Percentiles rank a stretch among this genome's conserved stretches.
Conservation (phyloP, 164 flowering plant genomes). For the Platanus orientalis region DNA sequence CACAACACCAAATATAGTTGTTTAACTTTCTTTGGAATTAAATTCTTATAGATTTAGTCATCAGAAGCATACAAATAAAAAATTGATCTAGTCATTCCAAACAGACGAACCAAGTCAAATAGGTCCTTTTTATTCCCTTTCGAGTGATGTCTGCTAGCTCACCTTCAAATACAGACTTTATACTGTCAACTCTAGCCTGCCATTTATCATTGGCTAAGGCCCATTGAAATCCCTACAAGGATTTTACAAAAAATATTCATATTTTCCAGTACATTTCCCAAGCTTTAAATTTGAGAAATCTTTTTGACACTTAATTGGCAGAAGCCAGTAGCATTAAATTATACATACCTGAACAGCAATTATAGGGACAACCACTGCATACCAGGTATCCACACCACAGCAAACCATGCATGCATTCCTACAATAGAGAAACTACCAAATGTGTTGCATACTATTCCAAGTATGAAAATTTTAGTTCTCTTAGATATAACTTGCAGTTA, state of each 20-base stretch:
- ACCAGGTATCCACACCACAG: constrained; percentile 80
- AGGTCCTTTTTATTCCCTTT: background rate
- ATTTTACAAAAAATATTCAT: background rate
- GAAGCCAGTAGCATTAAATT: background rate
- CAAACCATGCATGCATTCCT: constrained; percentile 99
- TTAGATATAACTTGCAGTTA: constrained; percentile 5
- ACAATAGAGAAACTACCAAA: constrained; percentile 21
- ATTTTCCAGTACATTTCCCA: background rate
- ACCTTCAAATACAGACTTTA: constrained; percentile 92
- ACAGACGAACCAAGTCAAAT: constrained; percentile 4
- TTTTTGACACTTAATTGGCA: background rate
- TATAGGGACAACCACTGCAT: constrained; percentile 80
- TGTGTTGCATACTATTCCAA: constrained; percentile 1
- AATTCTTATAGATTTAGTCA: too few species aligned
- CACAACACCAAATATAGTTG: too few species aligned
- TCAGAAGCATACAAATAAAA: too few species aligned
- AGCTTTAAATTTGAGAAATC: background rate
- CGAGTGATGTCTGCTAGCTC: constrained; percentile 1
- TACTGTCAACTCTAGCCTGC: constrained; percentile 89
- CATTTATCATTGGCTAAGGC: constrained; percentile 86
- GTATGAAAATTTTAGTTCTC: background rate
- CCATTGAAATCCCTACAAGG: too few species aligned
- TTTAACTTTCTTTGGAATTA: too few species aligned
- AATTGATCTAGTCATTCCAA: too few species aligned
- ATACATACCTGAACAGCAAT: constrained; percentile 84